Evolutionary conservation across 1,284 basidiomycete species (phyloP).

Genomic region (Mycena citricolor): DNA sequence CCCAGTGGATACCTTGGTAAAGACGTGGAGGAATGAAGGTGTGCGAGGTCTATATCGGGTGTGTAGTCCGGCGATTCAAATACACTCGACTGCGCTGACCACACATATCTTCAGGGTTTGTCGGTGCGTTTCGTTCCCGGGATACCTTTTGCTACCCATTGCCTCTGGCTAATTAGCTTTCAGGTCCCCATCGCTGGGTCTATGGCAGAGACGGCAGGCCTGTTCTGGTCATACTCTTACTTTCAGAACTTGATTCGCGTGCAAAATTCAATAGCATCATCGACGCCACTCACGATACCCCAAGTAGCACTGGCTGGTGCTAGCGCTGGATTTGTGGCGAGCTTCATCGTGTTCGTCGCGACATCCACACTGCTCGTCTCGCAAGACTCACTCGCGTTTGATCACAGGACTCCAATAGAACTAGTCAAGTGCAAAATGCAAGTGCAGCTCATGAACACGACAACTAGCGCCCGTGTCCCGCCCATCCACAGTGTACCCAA

Average conservation of each 20-base stretch:
- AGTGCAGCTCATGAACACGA: slow-evolving; percentile 74
- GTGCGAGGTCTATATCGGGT: slow-evolving; percentile 85
- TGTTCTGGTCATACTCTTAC: slow-evolving; percentile 89
- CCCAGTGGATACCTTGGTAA: slow-evolving; percentile 80
- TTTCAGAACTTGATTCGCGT: slow-evolving; percentile 69
- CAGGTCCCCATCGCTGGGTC: slow-evolving; percentile 92
- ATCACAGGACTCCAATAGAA: slow-evolving; percentile 88
- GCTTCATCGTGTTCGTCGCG: slow-evolving; percentile 39
- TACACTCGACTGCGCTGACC: no score
- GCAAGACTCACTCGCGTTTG: no score
- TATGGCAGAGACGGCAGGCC: slow-evolving; percentile 87
- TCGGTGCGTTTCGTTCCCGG: slow-evolving; percentile 48
- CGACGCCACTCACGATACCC: slow-evolving; percentile 59
- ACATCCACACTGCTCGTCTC: no score
- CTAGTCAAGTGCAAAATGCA: slow-evolving; percentile 99
- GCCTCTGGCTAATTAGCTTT: neutral
- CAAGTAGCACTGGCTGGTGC: slow-evolving; percentile 82
- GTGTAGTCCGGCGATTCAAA: slow-evolving; percentile 35
- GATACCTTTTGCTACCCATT: slow-evolving; percentile 61
- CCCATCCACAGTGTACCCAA: slow-evolving; percentile 18
- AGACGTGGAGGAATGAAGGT: slow-evolving; percentile 82
- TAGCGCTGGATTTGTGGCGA: slow-evolving; percentile 79
- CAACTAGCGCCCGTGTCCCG: slow-evolving; percentile 19
- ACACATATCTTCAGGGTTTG: neutral
- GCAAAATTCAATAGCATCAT: no score